Base-by-base conservation (phyloP, 2,329 filamentous ascomycete genomes). In the Sclerotiophoma versabilis region DNA sequence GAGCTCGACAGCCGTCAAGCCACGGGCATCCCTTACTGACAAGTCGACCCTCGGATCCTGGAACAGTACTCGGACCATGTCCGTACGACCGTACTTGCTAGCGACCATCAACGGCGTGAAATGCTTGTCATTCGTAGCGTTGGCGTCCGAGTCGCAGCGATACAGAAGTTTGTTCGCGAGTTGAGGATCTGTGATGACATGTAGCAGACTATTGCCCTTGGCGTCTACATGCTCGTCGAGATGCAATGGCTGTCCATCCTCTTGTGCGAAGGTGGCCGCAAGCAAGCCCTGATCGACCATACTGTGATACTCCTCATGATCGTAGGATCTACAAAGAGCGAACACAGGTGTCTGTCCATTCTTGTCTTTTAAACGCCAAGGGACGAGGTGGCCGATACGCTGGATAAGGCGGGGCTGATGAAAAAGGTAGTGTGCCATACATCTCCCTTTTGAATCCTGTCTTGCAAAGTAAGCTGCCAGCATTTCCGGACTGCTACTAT, bases 341-440 rank as follows among this genome's bases (percentile, higher is more conserved):
- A 99, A 98, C 8, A 99, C 79, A 1, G 95, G 96, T n/a, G 96
- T 99, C 75, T 98, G 95, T 0, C 95, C 95, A 70, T 98, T 97
- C 73, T 92, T 96, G 75, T 99, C 95, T 63, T 89, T 92, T 74
- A 96, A 86, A 53, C 87, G 85, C 95, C 95, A 99, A 8, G 92
- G 90, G 47, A 99, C 80, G 61, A 93, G 77, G 55, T 84, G 82
- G 2, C 92, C 93, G 56, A 98, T 88, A 49, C 84, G 83, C 37
- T 81, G 79, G 62, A 99, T 95, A 17, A 99, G 80, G 47, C 84
- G 82, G 2, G 95, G 95, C 8, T 91, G 88, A 69, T 96, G 90
- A 77, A 99, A 99, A 14, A 99, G 82, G 73, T 99, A 99, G 75
- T 99, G 95, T n/a, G 89, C 95, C 46, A 91, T 85, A 58, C 92